phyloP scores from a whole-genome alignment of 2,329 filamentous ascomycete genomes.

The Aspergillus cejpii region DNA sequence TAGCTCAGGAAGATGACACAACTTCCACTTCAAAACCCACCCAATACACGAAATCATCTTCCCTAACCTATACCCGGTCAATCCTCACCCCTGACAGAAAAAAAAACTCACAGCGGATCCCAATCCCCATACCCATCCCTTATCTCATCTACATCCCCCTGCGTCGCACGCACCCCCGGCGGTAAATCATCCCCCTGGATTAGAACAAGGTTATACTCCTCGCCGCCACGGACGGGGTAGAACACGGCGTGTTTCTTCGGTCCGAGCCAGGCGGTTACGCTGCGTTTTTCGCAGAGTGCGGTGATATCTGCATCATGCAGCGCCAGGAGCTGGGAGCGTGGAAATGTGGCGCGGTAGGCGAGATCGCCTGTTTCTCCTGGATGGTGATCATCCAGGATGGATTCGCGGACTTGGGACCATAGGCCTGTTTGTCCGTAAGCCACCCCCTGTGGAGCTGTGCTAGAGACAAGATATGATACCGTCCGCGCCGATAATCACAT shows the following conservation, averaged over 20 bases:
- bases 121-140: conserved; percentile 51
- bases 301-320: conserved; percentile 33
- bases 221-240: conserved; percentile 54
- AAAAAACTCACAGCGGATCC: conserved; percentile 46
- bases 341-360: conserved; percentile 55
- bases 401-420: conserved; percentile 11
- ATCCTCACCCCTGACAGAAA: too few relatives aligned
- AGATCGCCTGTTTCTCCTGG: conserved; percentile 56
- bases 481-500: conserved; percentile 18
- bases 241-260: conserved; percentile 54
- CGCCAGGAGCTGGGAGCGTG: conserved; percentile 42
- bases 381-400: conserved; percentile 35
- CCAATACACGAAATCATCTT: conserved; percentile 46
- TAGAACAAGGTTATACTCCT: conserved; percentile 58
- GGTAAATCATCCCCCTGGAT: conserved; percentile 50
- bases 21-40: conserved; percentile 59
- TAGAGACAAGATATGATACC: too few relatives aligned
- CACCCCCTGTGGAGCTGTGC: too few relatives aligned
- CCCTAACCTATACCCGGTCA: conserved; percentile 5
- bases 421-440: conserved; percentile 11
- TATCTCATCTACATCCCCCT: conserved; percentile 56
- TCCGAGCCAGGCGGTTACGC: conserved; percentile 56
- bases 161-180: conserved; percentile 26
- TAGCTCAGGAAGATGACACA: conserved; percentile 44
- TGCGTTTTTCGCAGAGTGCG: conserved; percentile 44